Percentiles rank a stretch among this genome's conserved stretches.
Evolutionary conservation across 1,284 basidiomycete genomes (phyloP).

Genomic region (Kwoniella shivajii): DNA sequence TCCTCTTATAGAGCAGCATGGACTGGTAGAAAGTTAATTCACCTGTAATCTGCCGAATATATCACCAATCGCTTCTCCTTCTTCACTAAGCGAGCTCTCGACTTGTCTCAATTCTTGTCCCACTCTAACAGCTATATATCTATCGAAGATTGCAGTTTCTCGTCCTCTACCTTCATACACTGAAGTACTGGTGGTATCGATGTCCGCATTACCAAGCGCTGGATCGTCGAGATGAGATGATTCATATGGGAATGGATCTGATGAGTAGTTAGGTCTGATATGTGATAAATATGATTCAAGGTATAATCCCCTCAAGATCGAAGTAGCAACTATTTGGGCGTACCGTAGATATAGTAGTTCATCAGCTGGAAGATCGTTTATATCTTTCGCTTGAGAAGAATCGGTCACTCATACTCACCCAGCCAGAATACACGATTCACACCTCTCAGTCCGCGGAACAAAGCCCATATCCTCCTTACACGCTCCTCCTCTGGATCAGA

Average conservation of each 20-base stretch:
- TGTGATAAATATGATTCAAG: slow-evolving; percentile 25
- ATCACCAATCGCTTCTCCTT: slow-evolving; percentile 32
- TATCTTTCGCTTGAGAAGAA: no score
- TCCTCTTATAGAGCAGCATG: no score
- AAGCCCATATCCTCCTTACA: slow-evolving; percentile 29
- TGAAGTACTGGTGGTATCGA: slow-evolving; percentile 1
- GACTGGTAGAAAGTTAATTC: not conserved
- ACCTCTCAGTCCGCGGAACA: slow-evolving; percentile 35
- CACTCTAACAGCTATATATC: slow-evolving; percentile 45
- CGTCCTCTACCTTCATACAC: slow-evolving; percentile 39
- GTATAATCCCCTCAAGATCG: slow-evolving; percentile 35
- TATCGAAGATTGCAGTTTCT: slow-evolving; percentile 47
- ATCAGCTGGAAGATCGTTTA: no score
- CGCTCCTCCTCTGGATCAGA: slow-evolving; percentile 41
- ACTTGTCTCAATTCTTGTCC: slow-evolving; percentile 40
- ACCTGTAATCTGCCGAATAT: slow-evolving; percentile 42
- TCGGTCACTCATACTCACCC: slow-evolving; percentile 37
- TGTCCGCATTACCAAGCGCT: not conserved
- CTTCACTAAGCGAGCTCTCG: slow-evolving; percentile 41
- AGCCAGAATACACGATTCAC: slow-evolving; percentile 45
- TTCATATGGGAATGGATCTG: slow-evolving; percentile 36
- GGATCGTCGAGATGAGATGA: slow-evolving; percentile 15
- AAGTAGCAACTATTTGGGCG: slow-evolving; percentile 28
- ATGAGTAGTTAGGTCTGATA: slow-evolving; percentile 25
- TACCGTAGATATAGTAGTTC: no score